These are phyloP conservation scores for Carex cristatella DNA, from an alignment of 176 grass and related monocot species.

Conservation along the genomic window DNA sequence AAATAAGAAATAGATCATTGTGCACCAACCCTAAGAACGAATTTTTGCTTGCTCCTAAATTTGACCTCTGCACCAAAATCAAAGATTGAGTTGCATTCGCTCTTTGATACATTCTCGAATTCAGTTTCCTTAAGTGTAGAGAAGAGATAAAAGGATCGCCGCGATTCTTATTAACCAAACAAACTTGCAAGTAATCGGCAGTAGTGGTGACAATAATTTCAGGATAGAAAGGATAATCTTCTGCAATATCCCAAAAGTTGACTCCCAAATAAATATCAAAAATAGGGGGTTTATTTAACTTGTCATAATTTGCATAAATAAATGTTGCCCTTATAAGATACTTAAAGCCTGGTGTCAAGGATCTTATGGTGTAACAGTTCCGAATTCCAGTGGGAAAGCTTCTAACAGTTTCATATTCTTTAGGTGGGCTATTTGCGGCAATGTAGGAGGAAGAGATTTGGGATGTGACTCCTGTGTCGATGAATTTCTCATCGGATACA, in stretches of 20 bases:
- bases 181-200: slow-evolving; percentile 36
- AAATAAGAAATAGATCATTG: not conserved
- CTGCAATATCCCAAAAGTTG: slow-evolving; percentile 27
- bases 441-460: too few species aligned
- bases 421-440: too few species aligned
- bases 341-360: slow-evolving; percentile 24
- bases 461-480: not conserved
- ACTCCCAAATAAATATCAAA: slow-evolving; percentile 47
- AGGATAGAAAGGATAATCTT: not conserved
- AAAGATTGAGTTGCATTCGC: not conserved
- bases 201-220: slow-evolving; percentile 35
- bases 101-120: not conserved
- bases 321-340: slow-evolving; percentile 44
- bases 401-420: not conserved
- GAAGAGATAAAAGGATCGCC: slow-evolving; percentile 48
- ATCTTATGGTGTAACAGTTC: slow-evolving; percentile 43
- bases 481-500: not conserved
- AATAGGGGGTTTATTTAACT: slow-evolving; percentile 9
- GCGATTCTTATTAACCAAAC: slow-evolving; percentile 31
- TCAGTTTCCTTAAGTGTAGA: slow-evolving; percentile 37
- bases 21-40: not conserved
- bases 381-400: slow-evolving; percentile 26
- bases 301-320: slow-evolving; percentile 42
- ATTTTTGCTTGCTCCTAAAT: not conserved
- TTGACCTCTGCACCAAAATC: not conserved